Conservation (phyloP, 2,329 filamentous ascomycete species). For the Xylariaceae sp. region DNA sequence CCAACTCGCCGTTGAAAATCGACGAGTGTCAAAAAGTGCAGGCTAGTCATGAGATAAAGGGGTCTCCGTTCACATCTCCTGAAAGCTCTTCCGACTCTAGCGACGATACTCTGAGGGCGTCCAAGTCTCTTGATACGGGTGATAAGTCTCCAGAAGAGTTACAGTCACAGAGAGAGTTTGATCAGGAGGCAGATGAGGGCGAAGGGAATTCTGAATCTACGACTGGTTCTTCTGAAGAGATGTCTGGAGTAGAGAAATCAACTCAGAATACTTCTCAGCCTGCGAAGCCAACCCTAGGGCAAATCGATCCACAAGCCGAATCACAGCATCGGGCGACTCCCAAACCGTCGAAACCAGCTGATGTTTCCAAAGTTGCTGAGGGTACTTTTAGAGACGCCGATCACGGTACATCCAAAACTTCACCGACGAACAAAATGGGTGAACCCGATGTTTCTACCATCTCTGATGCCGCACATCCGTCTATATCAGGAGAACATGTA, state of each 20-base stretch:
- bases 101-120: constrained; percentile 5
- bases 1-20: constrained; percentile 24
- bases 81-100: constrained; percentile 12
- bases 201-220: background rate
- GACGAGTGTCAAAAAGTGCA: constrained; percentile 28
- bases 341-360: constrained; percentile 7
- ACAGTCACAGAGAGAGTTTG: constrained; percentile 3
- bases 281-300: background rate
- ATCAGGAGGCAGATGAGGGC: constrained; percentile 8
- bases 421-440: constrained; percentile 17
- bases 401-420: background rate
- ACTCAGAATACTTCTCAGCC: background rate
- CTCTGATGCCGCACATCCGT: constrained; percentile 19
- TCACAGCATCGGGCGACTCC: background rate
- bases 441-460: constrained; percentile 22
- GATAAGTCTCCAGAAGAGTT: constrained; percentile 16
- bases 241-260: background rate
- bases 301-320: background rate
- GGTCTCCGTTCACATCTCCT: constrained; percentile 26
- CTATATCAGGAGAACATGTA: constrained; percentile 1
- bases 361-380: constrained; percentile 23
- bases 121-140: constrained; percentile 13
- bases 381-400: constrained; percentile 12
- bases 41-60: constrained; percentile 30
- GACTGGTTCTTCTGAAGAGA: background rate